Percentiles rank a stretch among this genome's conserved stretches.
Conservation (phyloP, 1,284 basidiomycete genomes). For the Malassezia sympodialis region DNA sequence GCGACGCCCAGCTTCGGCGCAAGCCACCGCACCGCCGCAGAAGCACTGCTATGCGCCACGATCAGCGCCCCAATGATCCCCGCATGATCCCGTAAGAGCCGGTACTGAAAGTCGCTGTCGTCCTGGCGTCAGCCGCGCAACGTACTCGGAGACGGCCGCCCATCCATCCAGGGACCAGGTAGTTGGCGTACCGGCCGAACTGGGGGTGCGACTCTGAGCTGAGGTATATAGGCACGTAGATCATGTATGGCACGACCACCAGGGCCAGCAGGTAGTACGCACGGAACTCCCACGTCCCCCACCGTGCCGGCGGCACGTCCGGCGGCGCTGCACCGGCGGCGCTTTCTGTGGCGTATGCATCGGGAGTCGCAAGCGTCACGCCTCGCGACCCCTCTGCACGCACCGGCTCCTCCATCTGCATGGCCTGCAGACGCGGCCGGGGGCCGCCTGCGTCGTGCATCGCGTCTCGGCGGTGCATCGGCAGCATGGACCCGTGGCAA, state of each 20-base stretch:
- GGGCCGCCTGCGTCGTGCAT: neutral
- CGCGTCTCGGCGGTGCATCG: constrained; percentile 1
- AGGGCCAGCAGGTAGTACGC: constrained; percentile 62
- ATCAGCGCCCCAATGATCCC: constrained; percentile 39
- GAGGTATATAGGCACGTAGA: constrained; percentile 66
- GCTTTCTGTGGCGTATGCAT: constrained; percentile 10
- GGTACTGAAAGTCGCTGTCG: constrained; percentile 50
- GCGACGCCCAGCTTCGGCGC: neutral
- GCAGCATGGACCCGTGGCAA: constrained; percentile 5
- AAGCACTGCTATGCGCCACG: constrained; percentile 33
- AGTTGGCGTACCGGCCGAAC: constrained; percentile 57
- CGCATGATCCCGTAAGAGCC: constrained; percentile 47
- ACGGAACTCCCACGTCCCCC: constrained; percentile 73
- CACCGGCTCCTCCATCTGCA: neutral
- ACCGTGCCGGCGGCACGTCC: constrained; percentile 51
- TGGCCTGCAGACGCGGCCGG: neutral
- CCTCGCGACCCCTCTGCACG: neutral
- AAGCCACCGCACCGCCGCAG: constrained; percentile 27
- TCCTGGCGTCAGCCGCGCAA: constrained; percentile 33
- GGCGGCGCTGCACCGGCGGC: neutral
- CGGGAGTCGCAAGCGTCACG: constrained; percentile 10
- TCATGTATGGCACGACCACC: constrained; percentile 64
- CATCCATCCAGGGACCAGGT: constrained; percentile 57
- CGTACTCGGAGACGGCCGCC: constrained; percentile 51
- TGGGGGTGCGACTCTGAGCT: constrained; percentile 64